These are phyloP conservation scores for Cladorrhinum samala DNA, from an alignment of 495 filamentous ascomycete species.

Conservation along the genomic window DNA sequence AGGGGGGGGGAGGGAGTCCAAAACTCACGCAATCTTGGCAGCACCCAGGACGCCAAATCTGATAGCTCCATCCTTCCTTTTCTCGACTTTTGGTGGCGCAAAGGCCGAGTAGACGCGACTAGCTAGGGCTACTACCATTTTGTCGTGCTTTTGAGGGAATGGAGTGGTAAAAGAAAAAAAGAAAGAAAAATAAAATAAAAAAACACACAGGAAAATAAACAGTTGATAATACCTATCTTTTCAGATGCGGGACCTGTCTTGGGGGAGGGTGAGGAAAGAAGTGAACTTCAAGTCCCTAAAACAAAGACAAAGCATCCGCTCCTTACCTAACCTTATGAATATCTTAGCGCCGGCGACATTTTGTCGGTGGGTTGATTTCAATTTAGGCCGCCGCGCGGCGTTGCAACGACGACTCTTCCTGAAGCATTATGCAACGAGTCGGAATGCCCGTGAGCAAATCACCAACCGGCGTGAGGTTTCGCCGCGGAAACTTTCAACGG, in stretches of 20 bases:
- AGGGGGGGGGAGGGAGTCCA: neutral
- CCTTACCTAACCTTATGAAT: too few relatives aligned
- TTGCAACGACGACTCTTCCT: too few relatives aligned
- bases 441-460: neutral
- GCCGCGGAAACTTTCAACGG: neutral
- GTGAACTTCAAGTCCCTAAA: too few relatives aligned
- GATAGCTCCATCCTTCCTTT: slow-evolving; percentile 33
- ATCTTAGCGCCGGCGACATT: too few relatives aligned
- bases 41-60: slow-evolving; percentile 46
- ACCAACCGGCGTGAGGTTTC: neutral
- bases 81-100: neutral
- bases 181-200: neutral
- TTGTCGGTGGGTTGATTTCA: too few relatives aligned
- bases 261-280: too few relatives aligned
- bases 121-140: neutral
- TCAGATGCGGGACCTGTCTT: too few relatives aligned
- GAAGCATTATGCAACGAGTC: neutral
- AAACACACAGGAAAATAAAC: too few relatives aligned
- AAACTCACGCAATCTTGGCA: slow-evolving; percentile 37
- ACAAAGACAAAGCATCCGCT: too few relatives aligned
- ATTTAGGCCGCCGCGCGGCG: too few relatives aligned
- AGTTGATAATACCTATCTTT: too few relatives aligned
- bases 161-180: neutral
- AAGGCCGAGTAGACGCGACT: neutral
- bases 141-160: neutral